phyloP scores from a whole-genome alignment of 257 asterid species.

The Coffea canephora region DNA sequence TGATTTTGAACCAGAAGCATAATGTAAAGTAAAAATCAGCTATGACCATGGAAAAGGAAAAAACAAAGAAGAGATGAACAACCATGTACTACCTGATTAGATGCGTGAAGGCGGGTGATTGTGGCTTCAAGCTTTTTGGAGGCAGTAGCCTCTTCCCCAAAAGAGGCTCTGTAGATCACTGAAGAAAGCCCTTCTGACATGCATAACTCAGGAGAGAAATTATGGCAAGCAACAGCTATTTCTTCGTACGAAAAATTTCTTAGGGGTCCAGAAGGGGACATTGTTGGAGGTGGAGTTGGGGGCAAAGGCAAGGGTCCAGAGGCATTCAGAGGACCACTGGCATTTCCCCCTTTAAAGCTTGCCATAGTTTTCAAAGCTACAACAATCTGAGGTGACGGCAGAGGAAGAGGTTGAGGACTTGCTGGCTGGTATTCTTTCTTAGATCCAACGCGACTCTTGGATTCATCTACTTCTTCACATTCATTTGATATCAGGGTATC shows the following conservation, averaged over 20 bases:
- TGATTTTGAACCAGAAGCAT: not conserved
- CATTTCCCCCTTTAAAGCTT: constrained; percentile 64
- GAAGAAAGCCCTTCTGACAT: constrained; percentile 94
- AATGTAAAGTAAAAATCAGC: not conserved
- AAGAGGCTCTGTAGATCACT: constrained; percentile 79
- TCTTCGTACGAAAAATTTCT: constrained; percentile 67
- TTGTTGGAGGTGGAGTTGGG: constrained; percentile 51
- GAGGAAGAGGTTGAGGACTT: constrained; percentile 93
- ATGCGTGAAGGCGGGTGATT: constrained; percentile 74
- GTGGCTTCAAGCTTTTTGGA: constrained; percentile 75
- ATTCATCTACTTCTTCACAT: constrained; percentile 67
- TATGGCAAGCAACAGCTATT: constrained; percentile 85
- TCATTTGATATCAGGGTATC: constrained; percentile 49
- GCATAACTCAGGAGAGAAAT: constrained; percentile 83
- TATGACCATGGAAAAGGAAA: not conserved
- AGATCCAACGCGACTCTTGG: constrained; percentile 55
- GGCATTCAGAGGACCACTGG: constrained; percentile 61
- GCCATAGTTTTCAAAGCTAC: constrained; percentile 50
- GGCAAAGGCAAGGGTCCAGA: constrained; percentile 94
- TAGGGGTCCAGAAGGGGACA: constrained; percentile 47
- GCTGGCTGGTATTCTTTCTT: constrained; percentile 65
- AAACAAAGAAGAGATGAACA: constrained; percentile 11
- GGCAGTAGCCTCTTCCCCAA: constrained; percentile 57
- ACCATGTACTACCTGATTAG: constrained; percentile 55
- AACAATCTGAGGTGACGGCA: constrained; percentile 63